Evolutionary conservation across 2,329 filamentous ascomycete species (phyloP).

Genomic region (Sphaceloma murrayae): DNA sequence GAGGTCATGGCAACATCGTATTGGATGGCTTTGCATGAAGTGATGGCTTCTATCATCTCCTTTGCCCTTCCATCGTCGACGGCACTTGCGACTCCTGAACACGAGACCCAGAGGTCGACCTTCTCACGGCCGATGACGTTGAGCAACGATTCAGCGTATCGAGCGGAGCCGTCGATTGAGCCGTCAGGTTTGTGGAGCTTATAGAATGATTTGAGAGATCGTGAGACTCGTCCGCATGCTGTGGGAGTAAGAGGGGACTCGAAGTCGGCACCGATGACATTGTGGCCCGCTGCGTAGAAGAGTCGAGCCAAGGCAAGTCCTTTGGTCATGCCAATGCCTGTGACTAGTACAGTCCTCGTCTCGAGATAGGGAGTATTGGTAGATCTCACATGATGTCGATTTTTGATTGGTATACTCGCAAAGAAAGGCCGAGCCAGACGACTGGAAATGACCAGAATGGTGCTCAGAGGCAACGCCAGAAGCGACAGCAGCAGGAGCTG

Average conservation of each 20-base stretch:
- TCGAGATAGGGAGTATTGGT: slow-evolving; percentile 31
- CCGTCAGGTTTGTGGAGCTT: slow-evolving; percentile 31
- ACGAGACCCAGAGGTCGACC: slow-evolving; percentile 64
- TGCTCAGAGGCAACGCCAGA: slow-evolving; percentile 43
- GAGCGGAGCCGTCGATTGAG: slow-evolving; percentile 30
- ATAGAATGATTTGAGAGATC: slow-evolving; percentile 48
- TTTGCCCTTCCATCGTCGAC: slow-evolving; percentile 58
- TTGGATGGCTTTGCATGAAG: slow-evolving; percentile 53
- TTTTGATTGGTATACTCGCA: slow-evolving; percentile 19
- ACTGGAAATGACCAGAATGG: slow-evolving; percentile 34
- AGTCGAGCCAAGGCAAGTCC: slow-evolving; percentile 56
- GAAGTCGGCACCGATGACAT: slow-evolving; percentile 63
- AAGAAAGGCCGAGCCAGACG: slow-evolving; percentile 17
- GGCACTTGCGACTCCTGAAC: slow-evolving; percentile 57
- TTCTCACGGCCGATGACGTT: slow-evolving; percentile 51
- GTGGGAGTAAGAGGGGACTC: slow-evolving; percentile 31
- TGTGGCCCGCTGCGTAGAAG: slow-evolving; percentile 55
- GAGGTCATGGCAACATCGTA: slow-evolving; percentile 49
- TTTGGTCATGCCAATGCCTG: slow-evolving; percentile 63
- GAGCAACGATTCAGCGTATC: slow-evolving; percentile 50
- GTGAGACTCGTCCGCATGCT: slow-evolving; percentile 50
- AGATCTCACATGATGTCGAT: slow-evolving; percentile 22
- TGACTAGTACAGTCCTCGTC: slow-evolving; percentile 55
- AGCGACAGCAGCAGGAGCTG: slow-evolving; percentile 38
- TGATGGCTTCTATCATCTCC: slow-evolving; percentile 49